Evolutionary conservation across 768 basidiomycete species (phyloP).

Genomic region (Cubamyces lactineus): DNA sequence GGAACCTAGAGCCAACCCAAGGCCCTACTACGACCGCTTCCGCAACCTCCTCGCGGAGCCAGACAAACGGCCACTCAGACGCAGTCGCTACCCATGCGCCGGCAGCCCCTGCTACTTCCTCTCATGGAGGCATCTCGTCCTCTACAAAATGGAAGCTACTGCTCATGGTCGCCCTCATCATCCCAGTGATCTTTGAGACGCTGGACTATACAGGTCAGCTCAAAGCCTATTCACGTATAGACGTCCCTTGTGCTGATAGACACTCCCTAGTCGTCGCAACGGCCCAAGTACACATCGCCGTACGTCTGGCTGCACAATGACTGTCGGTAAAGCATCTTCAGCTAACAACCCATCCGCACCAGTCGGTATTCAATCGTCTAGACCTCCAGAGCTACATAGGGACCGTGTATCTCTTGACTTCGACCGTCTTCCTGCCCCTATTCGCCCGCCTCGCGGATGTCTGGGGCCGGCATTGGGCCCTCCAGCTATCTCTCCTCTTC

Average conservation of each 20-base stretch:
- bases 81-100: background rate
- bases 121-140: background rate
- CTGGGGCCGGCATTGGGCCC: conserved; percentile 51
- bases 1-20: background rate
- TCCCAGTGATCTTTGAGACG: conserved; percentile 48
- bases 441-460: conserved; percentile 54
- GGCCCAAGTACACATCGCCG: conserved; percentile 54
- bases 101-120: background rate
- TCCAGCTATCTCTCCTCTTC: conserved; percentile 47
- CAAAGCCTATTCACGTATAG: background rate
- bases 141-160: conserved; percentile 22
- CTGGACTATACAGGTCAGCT: conserved; percentile 41
- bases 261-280: conserved; percentile 50
- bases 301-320: conserved; percentile 28
- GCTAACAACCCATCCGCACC: background rate
- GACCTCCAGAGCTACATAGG: conserved; percentile 51
- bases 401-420: conserved; percentile 52
- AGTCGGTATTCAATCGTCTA: conserved; percentile 40
- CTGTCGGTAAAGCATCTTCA: too few relatives aligned
- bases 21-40: too few relatives aligned
- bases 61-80: background rate
- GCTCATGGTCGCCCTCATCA: conserved; percentile 40
- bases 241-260: background rate
- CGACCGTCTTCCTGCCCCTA: conserved; percentile 56
- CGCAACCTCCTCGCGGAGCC: too few relatives aligned